phyloP scores from a whole-genome alignment of 495 filamentous ascomycete species.

The Evernia prunastri region DNA sequence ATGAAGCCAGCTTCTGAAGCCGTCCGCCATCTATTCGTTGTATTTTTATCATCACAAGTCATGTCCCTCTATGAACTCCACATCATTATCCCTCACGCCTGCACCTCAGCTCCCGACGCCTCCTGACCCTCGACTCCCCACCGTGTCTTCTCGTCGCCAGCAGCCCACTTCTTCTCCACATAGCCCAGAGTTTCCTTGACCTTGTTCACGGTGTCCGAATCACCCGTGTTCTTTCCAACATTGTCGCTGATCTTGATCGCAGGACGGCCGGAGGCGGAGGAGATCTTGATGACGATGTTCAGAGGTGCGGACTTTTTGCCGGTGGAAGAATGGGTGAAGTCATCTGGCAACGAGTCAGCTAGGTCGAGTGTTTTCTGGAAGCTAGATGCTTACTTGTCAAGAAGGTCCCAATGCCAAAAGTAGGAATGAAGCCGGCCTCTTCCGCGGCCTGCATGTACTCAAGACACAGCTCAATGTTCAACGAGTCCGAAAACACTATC shows the following conservation, averaged over 20 bases:
- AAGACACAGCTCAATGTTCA: slow-evolving; percentile 84
- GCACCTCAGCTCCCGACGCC: slow-evolving; percentile 8
- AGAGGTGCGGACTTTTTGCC: slow-evolving; percentile 83
- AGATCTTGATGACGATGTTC: slow-evolving; percentile 97
- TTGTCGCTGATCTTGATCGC: slow-evolving; percentile 97
- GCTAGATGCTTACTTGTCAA: slow-evolving; percentile 61
- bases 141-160: slow-evolving; percentile 74
- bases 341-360: slow-evolving; percentile 46
- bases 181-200: slow-evolving; percentile 86
- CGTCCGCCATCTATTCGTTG: not conserved
- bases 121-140: slow-evolving; percentile 49
- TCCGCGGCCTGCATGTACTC: slow-evolving; percentile 81
- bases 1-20: not conserved
- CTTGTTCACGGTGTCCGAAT: slow-evolving; percentile 64
- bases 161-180: slow-evolving; percentile 71
- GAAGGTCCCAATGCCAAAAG: slow-evolving; percentile 91
- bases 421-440: slow-evolving; percentile 68
- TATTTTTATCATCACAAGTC: not conserved
- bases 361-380: slow-evolving; percentile 2
- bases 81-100: not conserved
- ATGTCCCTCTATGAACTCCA: not conserved
- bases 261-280: slow-evolving; percentile 70
- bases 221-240: slow-evolving; percentile 91
- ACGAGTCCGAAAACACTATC: slow-evolving; percentile 94
- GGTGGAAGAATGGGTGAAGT: slow-evolving; percentile 61